Conservation (phyloP, 1,139 yeast genomes). For the Yamadazyma dushanensis region DNA sequence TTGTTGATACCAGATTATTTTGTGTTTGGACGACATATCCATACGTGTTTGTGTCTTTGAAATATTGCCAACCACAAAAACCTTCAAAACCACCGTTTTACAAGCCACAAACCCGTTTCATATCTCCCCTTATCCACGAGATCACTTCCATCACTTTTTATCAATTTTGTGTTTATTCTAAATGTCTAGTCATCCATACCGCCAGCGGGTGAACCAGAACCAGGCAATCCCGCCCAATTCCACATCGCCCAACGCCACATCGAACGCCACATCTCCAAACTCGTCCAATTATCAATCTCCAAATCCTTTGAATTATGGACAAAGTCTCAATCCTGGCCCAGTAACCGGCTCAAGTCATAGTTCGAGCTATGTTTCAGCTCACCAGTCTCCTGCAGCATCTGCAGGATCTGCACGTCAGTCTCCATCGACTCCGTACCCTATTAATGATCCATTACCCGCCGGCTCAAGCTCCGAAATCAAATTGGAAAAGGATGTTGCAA, state of each 20-base stretch:
- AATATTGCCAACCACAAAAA: too few relatives aligned
- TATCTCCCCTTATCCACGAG: too few relatives aligned
- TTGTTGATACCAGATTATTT: too few relatives aligned
- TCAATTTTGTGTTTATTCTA: too few relatives aligned
- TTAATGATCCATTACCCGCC: conserved; percentile 5
- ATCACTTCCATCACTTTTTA: too few relatives aligned
- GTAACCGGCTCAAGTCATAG: background rate
- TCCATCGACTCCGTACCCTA: conserved; percentile 16
- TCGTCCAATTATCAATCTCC: conserved; percentile 14
- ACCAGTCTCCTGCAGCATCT: background rate
- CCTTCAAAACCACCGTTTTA: too few relatives aligned
- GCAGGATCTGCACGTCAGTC: background rate
- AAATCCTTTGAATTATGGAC: background rate
- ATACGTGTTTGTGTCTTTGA: too few relatives aligned
- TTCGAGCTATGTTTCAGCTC: background rate
- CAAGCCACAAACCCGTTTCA: too few relatives aligned
- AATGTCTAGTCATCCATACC: conserved; percentile 36
- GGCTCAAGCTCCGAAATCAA: background rate
- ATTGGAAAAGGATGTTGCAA: background rate
- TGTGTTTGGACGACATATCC: too few relatives aligned
- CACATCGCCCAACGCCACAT: conserved; percentile 1
- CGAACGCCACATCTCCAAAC: conserved; percentile 9
- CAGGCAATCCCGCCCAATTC: too few relatives aligned
- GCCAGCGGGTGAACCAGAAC: conserved; percentile 26
- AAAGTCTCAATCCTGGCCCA: background rate